Base-by-base conservation (phyloP, 768 basidiomycete genomes). In the Rossbeevera mucosa region DNA sequence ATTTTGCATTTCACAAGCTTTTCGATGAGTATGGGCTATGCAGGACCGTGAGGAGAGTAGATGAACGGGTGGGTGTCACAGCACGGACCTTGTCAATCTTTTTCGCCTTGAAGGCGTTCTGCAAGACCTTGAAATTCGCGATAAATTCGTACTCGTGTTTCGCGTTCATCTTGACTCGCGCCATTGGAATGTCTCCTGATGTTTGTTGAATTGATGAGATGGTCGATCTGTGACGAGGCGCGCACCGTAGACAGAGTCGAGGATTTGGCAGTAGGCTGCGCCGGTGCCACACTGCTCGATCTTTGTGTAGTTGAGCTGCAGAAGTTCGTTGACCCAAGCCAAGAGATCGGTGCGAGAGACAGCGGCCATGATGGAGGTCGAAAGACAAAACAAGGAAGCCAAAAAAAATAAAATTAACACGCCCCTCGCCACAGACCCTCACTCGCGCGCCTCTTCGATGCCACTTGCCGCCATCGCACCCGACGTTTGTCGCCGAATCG, bases 1-100 rank as follows among this genome's bases (percentile, higher is more conserved):
- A 98, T 98, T 76, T 97, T 98, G 76, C 96, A 99, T 73, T 94
- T 94, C 44, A 91, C 83, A 31, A 99, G 83, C 62, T 79, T 86
- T 61, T 98, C 95, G n/a, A 99, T 88, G 7, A 81, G 90, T 68
- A 99, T 94, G 24, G 94, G 94, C 92, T 96, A 60, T 9, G 29
- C 20, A 44, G 3, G 42, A 25, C 25, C 33, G 41, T 58, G 50
- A 51, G 38, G 25, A 56, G n/a, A 58, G 47, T 2, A 45, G n/a
- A 9, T 30, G 52, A 24, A 14, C 16, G 47, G 14, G 25, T 7
- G 42, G 20, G 57, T 28, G 20, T 22, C 36, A 5, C 36, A 9
- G 64, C 78, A 66, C 62, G 80, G 24, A 64, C 93, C 86, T 94
- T 97, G 71, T 97, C 94, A 57, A 99, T 87, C 73, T 91, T 89